Conservation (phyloP, 768 basidiomycete genomes). For the Mycena galericulata region DNA sequence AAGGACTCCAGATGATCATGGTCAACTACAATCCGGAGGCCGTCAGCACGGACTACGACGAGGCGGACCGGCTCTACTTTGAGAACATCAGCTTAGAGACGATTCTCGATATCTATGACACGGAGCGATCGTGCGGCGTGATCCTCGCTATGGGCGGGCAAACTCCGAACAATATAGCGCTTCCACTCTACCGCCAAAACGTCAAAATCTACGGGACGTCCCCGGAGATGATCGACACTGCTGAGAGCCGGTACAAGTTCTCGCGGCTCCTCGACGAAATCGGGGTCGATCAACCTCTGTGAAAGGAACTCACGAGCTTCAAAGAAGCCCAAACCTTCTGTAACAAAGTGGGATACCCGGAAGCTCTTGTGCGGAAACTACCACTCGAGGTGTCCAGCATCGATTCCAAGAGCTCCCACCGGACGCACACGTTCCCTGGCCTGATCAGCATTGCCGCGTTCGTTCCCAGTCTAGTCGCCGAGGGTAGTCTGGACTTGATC, state of each 20-base stretch:
- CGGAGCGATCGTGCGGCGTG: slow-evolving; percentile 88
- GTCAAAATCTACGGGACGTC: slow-evolving; percentile 99
- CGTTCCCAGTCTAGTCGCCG: slow-evolving; percentile 74
- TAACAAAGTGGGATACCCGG: slow-evolving; percentile 92
- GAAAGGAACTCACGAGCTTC: slow-evolving; percentile 96
- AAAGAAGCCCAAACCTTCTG: slow-evolving; percentile 92
- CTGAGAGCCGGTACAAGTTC: slow-evolving; percentile 99
- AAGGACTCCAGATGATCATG: slow-evolving; percentile 95
- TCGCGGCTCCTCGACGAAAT: slow-evolving; percentile 97
- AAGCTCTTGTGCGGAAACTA: slow-evolving; percentile 92
- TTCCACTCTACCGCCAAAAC: slow-evolving; percentile 95
- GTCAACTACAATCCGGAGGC: slow-evolving; percentile 99
- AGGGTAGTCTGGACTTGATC: slow-evolving; percentile 69
- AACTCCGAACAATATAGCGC: slow-evolving; percentile 98
- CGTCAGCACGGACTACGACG: slow-evolving; percentile 98
- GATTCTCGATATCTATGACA: slow-evolving; percentile 96
- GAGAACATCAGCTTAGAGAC: slow-evolving; percentile 98
- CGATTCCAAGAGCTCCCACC: slow-evolving; percentile 95
- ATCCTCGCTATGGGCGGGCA: slow-evolving; percentile 99
- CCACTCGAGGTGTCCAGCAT: slow-evolving; percentile 90
- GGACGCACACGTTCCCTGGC: slow-evolving; percentile 91
- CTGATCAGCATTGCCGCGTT: slow-evolving; percentile 91
- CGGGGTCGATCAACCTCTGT: slow-evolving; percentile 96
- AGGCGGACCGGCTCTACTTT: slow-evolving; percentile 97
- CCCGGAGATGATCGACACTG: slow-evolving; percentile 99